These are phyloP conservation scores for Phoma sp. DNA, from an alignment of 2,329 filamentous ascomycete genomes.

Conservation along the genomic window DNA sequence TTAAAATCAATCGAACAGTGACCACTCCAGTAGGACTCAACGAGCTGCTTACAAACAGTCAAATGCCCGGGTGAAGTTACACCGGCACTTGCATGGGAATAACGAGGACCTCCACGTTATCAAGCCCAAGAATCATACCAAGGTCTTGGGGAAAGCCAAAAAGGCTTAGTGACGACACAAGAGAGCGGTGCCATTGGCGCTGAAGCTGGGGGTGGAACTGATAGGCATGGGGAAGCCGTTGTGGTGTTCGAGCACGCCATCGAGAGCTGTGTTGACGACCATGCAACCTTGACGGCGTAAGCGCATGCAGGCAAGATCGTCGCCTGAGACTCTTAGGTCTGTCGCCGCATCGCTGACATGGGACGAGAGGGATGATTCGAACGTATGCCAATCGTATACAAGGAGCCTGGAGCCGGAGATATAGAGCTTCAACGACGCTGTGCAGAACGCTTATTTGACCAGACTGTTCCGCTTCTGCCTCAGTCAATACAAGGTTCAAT, in stretches of 20 bases:
- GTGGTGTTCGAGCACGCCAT: slow-evolving; percentile 30
- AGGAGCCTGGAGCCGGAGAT: no score
- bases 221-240: slow-evolving; percentile 3
- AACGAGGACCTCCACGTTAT: slow-evolving; percentile 1
- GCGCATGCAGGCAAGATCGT: slow-evolving; percentile 1
- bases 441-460: no score
- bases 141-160: slow-evolving; percentile 14
- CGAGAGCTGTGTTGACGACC: slow-evolving; percentile 29
- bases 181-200: slow-evolving; percentile 25
- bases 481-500: no score
- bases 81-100: slow-evolving; percentile 7
- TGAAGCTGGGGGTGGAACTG: slow-evolving; percentile 13
- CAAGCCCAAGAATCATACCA: slow-evolving; percentile 5
- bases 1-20: not conserved
- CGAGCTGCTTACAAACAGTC: not conserved
- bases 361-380: no score
- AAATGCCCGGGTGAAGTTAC: not conserved
- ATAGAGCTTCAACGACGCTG: no score
- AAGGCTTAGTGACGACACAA: slow-evolving; percentile 21
- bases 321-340: not conserved
- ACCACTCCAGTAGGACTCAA: not conserved
- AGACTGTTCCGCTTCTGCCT: no score
- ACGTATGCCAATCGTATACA: no score
- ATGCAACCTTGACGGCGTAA: slow-evolving; percentile 4
- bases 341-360: no score